Conservation (phyloP, 371 early-diverging fungal species). For the Haplosporangium sp. region DNA sequence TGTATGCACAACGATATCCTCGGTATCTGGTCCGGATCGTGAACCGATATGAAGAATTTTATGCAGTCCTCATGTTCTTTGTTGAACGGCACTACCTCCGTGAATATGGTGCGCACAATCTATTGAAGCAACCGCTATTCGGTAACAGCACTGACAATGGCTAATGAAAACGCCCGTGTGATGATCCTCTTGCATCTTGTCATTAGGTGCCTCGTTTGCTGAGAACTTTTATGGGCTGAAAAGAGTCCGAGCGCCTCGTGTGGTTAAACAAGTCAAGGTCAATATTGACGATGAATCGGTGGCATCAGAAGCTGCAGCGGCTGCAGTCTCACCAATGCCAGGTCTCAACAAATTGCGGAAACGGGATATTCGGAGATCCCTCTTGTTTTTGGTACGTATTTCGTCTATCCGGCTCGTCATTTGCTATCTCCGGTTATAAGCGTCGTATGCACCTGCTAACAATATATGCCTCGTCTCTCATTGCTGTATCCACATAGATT, state of each 20-base stretch:
- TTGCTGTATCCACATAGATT: constrained; percentile 46
- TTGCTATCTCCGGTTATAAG: background rate
- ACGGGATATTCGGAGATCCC: constrained; percentile 69
- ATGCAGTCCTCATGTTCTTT: constrained; percentile 78
- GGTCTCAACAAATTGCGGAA: constrained; percentile 44
- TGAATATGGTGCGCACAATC: constrained; percentile 69
- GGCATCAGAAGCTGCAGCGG: constrained; percentile 24
- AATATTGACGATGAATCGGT: constrained; percentile 43
- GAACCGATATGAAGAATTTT: constrained; percentile 84
- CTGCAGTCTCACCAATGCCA: constrained; percentile 18
- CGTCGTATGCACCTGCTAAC: background rate
- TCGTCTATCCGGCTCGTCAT: too few relatives aligned
- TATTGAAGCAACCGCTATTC: background rate
- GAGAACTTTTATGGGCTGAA: constrained; percentile 95
- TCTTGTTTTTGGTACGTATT: constrained; percentile 69
- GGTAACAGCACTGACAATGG: too few relatives aligned
- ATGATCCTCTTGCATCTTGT: too few relatives aligned
- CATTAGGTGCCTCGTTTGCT: constrained; percentile 83
- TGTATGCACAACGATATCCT: constrained; percentile 93
- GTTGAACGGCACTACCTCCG: constrained; percentile 87
- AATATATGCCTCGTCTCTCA: background rate
- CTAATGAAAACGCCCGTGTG: too few relatives aligned
- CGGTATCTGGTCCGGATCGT: constrained; percentile 81
- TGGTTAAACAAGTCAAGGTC: constrained; percentile 20
- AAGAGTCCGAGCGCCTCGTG: constrained; percentile 56